These are phyloP conservation scores for Neurospora tetrasperma DNA, from an alignment of 495 filamentous ascomycete genomes.

Conservation along the genomic window DNA sequence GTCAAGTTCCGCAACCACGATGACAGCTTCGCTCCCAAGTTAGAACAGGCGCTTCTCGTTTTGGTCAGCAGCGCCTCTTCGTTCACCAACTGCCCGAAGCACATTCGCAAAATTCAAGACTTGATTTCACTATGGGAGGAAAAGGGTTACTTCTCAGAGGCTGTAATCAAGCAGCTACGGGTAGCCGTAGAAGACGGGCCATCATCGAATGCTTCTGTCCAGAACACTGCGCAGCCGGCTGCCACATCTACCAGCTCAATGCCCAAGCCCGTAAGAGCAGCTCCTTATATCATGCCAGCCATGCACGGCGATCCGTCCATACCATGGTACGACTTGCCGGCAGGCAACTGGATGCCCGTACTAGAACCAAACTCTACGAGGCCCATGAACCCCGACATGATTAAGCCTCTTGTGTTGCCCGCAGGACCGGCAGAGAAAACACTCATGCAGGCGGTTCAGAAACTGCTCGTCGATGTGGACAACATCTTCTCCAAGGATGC, in stretches of 20 bases:
- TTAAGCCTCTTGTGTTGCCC: constrained; percentile 64
- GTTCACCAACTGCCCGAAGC: constrained; percentile 54
- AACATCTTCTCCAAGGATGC: constrained; percentile 43
- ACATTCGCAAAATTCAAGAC: constrained; percentile 51
- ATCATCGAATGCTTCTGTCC: background rate
- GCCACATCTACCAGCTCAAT: constrained; percentile 6
- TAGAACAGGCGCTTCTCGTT: constrained; percentile 51
- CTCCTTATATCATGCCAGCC: constrained; percentile 60
- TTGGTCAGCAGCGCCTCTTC: constrained; percentile 53
- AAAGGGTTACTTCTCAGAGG: constrained; percentile 52
- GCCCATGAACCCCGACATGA: constrained; percentile 58
- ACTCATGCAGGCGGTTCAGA: constrained; percentile 56
- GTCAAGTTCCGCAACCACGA: constrained; percentile 50
- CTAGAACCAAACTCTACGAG: constrained; percentile 65
- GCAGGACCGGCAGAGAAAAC: constrained; percentile 60
- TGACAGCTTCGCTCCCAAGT: constrained; percentile 44
- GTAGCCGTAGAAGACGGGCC: constrained; percentile 43
- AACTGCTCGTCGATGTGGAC: constrained; percentile 57
- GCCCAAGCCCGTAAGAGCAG: constrained; percentile 36
- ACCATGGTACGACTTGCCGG: constrained; percentile 78
- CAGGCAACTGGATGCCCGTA: constrained; percentile 69
- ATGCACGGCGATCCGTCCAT: constrained; percentile 66
- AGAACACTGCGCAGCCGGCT: background rate
- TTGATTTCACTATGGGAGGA: constrained; percentile 68
- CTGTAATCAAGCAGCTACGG: constrained; percentile 50